A percentile compares a stretch with the other conserved stretches of the same genome.
Evolutionary conservation across 2,329 filamentous ascomycete species (phyloP).

Genomic region (Pyrenochaeta sp.): DNA sequence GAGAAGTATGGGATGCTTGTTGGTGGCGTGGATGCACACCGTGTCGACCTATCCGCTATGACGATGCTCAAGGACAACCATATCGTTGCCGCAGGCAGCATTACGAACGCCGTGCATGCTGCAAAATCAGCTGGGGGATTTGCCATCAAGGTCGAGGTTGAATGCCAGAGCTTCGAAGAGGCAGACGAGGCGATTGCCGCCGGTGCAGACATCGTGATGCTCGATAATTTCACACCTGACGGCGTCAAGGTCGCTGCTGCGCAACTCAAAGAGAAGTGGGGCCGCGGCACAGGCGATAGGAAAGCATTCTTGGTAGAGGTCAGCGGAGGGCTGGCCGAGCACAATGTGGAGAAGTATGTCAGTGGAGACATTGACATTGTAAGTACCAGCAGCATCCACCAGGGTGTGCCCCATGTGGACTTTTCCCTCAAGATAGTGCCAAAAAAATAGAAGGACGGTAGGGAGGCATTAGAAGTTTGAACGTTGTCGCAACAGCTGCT

Average conservation of each 20-base stretch:
- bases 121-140: constrained; percentile 88
- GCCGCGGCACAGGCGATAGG: constrained; percentile 64
- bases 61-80: constrained; percentile 99
- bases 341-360: constrained; percentile 85
- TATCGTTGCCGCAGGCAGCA: constrained; percentile 86
- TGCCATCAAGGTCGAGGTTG: constrained; percentile 92
- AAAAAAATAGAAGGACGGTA: constrained; percentile 41
- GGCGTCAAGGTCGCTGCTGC: constrained; percentile 77
- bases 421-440: constrained; percentile 89
- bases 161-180: constrained; percentile 86
- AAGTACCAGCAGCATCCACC: constrained; percentile 95
- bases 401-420: constrained; percentile 91
- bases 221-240: constrained; percentile 90
- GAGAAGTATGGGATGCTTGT: constrained; percentile 99
- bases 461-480: constrained; percentile 19
- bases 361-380: constrained; percentile 88
- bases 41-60: constrained; percentile 89
- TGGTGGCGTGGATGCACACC: constrained; percentile 88
- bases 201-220: constrained; percentile 94
- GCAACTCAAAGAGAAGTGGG: constrained; percentile 81
- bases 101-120: constrained; percentile 82
- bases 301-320: constrained; percentile 83
- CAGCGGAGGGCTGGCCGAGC: constrained; percentile 84
- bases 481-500: background rate
- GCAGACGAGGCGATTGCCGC: constrained; percentile 90